phyloP scores from a whole-genome alignment of 306 rosid species.

The Alnus glutinosa region DNA sequence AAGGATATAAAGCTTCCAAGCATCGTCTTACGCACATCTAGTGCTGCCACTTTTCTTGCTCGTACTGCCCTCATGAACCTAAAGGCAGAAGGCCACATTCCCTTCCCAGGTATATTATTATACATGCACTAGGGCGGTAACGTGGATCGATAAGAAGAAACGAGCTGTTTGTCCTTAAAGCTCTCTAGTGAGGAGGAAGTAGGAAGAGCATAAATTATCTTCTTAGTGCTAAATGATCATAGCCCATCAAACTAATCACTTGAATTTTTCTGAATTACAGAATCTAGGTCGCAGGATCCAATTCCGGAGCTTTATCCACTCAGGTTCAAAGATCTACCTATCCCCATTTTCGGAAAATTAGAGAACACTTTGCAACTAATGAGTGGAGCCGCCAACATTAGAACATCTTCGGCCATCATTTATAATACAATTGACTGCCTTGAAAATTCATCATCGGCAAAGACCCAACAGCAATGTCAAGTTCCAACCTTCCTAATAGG shows the following conservation, averaged over 20 bases:
- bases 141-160: no score
- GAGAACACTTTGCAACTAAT: not conserved
- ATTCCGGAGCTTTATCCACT: slow-evolving; percentile 46
- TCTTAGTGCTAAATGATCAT: no score
- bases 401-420: slow-evolving; percentile 37
- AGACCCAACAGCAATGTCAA: slow-evolving; percentile 25
- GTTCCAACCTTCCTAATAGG: slow-evolving; percentile 47
- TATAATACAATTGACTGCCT: slow-evolving; percentile 33
- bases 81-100: slow-evolving; percentile 30
- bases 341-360: not conserved
- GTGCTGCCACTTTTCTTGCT: slow-evolving; percentile 33
- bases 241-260: no score
- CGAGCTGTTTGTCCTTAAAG: no score
- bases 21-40: slow-evolving; percentile 31
- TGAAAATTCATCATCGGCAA: not conserved
- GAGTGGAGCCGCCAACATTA: not conserved
- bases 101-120: slow-evolving; percentile 33
- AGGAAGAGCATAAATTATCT: no score
- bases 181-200: no score
- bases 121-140: no score
- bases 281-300: not conserved
- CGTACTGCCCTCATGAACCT: slow-evolving; percentile 24
- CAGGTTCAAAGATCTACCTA: slow-evolving; percentile 54
- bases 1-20: slow-evolving; percentile 34
- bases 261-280: no score